Evolutionary conservation across 495 filamentous ascomycete species (phyloP), one percentile per base, ranked within the genome.

Genomic region (Lophiotrema nucula): DNA sequence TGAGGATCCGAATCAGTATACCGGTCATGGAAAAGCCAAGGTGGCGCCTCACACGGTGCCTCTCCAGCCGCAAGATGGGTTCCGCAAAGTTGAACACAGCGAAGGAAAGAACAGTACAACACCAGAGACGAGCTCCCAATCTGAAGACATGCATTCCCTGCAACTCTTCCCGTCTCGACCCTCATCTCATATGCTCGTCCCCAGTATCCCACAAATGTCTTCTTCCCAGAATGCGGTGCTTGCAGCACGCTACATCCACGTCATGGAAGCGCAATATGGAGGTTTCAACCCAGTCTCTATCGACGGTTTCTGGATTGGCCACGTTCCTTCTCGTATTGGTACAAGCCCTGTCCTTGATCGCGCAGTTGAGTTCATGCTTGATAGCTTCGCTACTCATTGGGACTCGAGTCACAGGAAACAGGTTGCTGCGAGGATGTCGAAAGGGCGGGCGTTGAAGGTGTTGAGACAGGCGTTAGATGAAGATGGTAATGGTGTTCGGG

Each of bases 1-100:
- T 22, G 49, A 53, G 35, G 49, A 53, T 27, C 49, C 49, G 13
- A 53, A 53, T 16, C 18, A 41, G 26, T 43, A 21, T 13, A 41
- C 49, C 22, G 13, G 37, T 4, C 37, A 53, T 27, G 49, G 49
- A 11, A 53, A 53, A 35, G 33, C 49, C 5, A 41, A 43, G 25
- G 19, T 31, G 3, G 18, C 35, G 24, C 37, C 49, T 13, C 5
- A 26, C 2, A 16, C 42, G 4, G 25, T 41, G 16, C 49, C 49
- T 53, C 33, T 21, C 6, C 13, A 8, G 31, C 8, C 8, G 8
- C 15, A 35, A 8, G 15, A 35, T 8, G 31, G n/a, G n/a, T n/a
- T n/a, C n/a, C n/a, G 31, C 15, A 35, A 35, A 8, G 31, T 15
- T 8, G 31, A 35, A 15, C 8, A 8, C 15, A 8, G 31, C 8